Base-by-base conservation (phyloP, 345 rosid species). In the Brassica nigra region DNA sequence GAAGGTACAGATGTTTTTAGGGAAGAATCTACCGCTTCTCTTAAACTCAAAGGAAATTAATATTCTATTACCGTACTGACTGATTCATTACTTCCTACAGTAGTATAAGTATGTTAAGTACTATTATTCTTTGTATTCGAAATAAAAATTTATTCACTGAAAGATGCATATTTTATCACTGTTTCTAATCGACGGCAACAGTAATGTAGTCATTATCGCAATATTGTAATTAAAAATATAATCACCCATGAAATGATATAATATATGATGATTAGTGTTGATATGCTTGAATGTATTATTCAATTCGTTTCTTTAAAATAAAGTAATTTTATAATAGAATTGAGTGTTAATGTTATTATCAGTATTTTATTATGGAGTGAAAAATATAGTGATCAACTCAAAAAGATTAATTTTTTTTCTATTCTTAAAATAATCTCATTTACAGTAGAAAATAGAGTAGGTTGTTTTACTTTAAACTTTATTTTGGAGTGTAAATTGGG, bases 11-110 rank as follows among this genome's bases (percentile, higher is more conserved):
- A 78, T 72, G 29, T 66, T 66, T 78, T 57, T 39, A 49, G 72
- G 30, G 30, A 16, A 58, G 77, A 68, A 74, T 49, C 52, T 62
- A 57, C 66, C 62, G 54, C 83, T 47, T 80, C 66, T 62, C 83
- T 69, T 74, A 11, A 49, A 7, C 61, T 63, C 1, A 62, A 52
- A 80, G 76, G 14, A 75, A 80, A 75, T 36, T 75, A 29, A 62
- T 69, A 80, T 74, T 73, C 78, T 31, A 61, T 62, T 4, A 7
- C n/a, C 11, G 15, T 27, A 59, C 64, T 59, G 33, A 36, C 7
- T 57, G 15, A 4, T 36, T 65, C 49, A 39, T 73, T 68, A 23
- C 71, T 69, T 68, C 52, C n/a, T 58, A 34, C 28, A 39, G 9
- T 33, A 52, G 65, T 77, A 1, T 8, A 57, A 44, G 61, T 61